Conservation (phyloP, 140 eudicot species). For the Artemisia princeps region DNA sequence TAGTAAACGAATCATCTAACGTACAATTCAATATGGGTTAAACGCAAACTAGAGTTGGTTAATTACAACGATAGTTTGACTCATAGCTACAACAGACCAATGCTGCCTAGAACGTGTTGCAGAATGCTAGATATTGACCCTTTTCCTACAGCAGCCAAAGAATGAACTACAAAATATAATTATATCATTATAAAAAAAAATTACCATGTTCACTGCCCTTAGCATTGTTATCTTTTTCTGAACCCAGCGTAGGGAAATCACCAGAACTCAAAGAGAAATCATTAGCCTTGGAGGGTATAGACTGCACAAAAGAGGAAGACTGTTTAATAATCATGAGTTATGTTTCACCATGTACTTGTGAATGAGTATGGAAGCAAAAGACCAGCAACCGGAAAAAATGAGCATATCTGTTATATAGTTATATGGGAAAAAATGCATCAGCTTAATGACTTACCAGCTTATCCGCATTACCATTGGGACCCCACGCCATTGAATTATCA, state of each 20-base stretch:
- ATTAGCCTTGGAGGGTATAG: slow-evolving; percentile 42
- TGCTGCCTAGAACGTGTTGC: too few relatives aligned
- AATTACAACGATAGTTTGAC: too few relatives aligned
- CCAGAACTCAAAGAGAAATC: slow-evolving; percentile 79
- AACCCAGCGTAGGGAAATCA: slow-evolving; percentile 85
- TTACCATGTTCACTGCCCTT: slow-evolving; percentile 59
- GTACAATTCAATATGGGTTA: too few relatives aligned
- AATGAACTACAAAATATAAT: too few relatives aligned
- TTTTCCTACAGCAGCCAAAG: too few relatives aligned
- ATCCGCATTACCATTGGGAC: slow-evolving; percentile 49
- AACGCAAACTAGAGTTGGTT: too few relatives aligned
- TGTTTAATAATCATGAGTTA: neutral
- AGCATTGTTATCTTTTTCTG: slow-evolving; percentile 53
- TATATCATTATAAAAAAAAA: slow-evolving; percentile 12
- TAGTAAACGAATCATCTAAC: too few relatives aligned
- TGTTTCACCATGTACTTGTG: too few relatives aligned
- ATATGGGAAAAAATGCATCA: neutral
- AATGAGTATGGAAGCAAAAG: neutral
- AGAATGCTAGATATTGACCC: too few relatives aligned
- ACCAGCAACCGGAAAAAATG: neutral
- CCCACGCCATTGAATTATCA: slow-evolving; percentile 60
- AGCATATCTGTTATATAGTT: slow-evolving; percentile 5
- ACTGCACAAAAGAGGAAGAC: slow-evolving; percentile 29
- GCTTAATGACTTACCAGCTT: slow-evolving; percentile 46
- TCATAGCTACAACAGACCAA: too few relatives aligned